Evolutionary conservation across 2,329 filamentous ascomycete species (phyloP).

Genomic region (Epichloe brachyelytri): DNA sequence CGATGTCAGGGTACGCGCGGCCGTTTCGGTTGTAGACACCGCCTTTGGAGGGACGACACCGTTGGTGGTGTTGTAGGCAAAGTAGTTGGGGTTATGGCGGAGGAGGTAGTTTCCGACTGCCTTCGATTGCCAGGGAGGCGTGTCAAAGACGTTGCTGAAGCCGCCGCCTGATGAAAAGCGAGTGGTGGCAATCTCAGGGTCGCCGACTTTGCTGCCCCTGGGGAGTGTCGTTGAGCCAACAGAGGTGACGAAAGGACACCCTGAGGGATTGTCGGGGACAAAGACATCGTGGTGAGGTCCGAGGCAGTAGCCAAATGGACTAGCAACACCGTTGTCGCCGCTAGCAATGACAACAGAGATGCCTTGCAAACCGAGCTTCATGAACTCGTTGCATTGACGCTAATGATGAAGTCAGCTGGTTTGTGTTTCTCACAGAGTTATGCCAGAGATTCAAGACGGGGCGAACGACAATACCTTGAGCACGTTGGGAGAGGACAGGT

Average conservation of each 20-base stretch:
- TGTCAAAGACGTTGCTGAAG: slow-evolving; percentile 34
- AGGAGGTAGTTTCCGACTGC: slow-evolving; percentile 11
- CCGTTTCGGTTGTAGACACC: slow-evolving; percentile 31
- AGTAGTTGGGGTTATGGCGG: slow-evolving; percentile 8
- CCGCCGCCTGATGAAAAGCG: slow-evolving; percentile 35
- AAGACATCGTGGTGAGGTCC: slow-evolving; percentile 26
- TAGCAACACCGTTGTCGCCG: slow-evolving; percentile 14
- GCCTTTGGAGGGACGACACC: slow-evolving; percentile 5
- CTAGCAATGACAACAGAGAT: slow-evolving; percentile 27
- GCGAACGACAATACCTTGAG: slow-evolving; percentile 13
- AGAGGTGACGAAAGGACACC: slow-evolving; percentile 36
- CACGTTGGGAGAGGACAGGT: slow-evolving; percentile 31
- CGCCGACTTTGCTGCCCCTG: slow-evolving; percentile 3
- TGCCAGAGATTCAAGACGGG: neutral
- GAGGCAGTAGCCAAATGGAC: slow-evolving; percentile 8
- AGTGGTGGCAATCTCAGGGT: slow-evolving; percentile 7
- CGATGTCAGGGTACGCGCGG: slow-evolving; percentile 36
- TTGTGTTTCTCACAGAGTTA: no score
- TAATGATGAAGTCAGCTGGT: slow-evolving; percentile 9
- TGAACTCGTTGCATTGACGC: slow-evolving; percentile 28
- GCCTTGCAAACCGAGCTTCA: slow-evolving; percentile 32
- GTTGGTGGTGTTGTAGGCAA: slow-evolving; percentile 9
- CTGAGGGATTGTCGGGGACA: slow-evolving; percentile 32
- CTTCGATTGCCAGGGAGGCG: slow-evolving; percentile 32
- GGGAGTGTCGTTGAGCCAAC: slow-evolving; percentile 34